These are phyloP conservation scores for Kodamaea suecica DNA, from an alignment of 1,139 yeast genomes.

Conservation along the genomic window DNA sequence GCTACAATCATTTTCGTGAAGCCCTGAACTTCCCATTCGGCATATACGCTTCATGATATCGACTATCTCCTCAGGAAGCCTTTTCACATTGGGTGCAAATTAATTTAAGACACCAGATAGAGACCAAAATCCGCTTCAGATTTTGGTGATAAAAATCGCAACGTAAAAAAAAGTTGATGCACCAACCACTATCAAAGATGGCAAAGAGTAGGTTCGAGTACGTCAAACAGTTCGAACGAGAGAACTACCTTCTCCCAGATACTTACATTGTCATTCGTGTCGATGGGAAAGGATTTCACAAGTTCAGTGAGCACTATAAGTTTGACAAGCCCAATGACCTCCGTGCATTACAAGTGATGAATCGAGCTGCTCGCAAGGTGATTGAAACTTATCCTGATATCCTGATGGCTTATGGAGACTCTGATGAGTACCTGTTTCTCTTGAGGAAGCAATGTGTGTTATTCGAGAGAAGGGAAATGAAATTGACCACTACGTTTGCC, in stretches of 20 bases:
- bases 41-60: too few relatives aligned
- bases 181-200: constrained; percentile 10
- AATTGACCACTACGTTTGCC: constrained; percentile 76
- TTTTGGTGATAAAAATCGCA: too few relatives aligned
- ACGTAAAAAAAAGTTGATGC: too few relatives aligned
- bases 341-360: constrained; percentile 76
- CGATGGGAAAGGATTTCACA: constrained; percentile 94
- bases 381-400: constrained; percentile 69
- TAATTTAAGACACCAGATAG: too few relatives aligned
- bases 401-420: constrained; percentile 84
- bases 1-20: too few relatives aligned
- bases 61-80: too few relatives aligned
- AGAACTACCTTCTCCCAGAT: constrained; percentile 69
- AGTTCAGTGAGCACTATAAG: constrained; percentile 66
- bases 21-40: too few relatives aligned
- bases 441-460: constrained; percentile 58
- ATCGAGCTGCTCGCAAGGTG: constrained; percentile 67
- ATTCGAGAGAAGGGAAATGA: constrained; percentile 79
- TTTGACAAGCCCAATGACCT: constrained; percentile 87
- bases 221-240: constrained; percentile 77
- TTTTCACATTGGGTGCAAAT: too few relatives aligned
- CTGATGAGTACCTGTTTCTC: constrained; percentile 90
- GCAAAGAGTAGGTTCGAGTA: constrained; percentile 50
- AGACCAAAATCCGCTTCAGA: too few relatives aligned
- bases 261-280: constrained; percentile 80